Percentiles rank a stretch among this genome's conserved stretches.
phyloP scores from a whole-genome alignment of 2,329 filamentous ascomycete genomes.

The Colletotrichum paranaense region DNA sequence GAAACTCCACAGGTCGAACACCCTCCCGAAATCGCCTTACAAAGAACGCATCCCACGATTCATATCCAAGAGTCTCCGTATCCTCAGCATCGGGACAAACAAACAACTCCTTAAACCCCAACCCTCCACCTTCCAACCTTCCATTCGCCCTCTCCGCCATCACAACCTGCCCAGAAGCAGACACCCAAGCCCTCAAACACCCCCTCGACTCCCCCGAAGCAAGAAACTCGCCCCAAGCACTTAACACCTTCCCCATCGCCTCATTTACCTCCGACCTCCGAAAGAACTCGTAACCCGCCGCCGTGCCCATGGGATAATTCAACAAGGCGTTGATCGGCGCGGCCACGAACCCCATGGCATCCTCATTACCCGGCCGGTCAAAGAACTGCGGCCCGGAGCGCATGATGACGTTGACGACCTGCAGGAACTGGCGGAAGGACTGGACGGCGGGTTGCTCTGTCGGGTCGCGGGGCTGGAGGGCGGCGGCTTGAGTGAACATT shows the following conservation, averaged over 20 bases:
- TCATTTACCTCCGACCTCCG: constrained; percentile 62
- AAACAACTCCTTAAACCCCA: constrained; percentile 70
- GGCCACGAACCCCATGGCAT: constrained; percentile 57
- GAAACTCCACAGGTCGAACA: constrained; percentile 67
- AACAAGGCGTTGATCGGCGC: constrained; percentile 68
- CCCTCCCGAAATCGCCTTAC: constrained; percentile 65
- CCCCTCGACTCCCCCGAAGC: constrained; percentile 39
- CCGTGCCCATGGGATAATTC: constrained; percentile 69
- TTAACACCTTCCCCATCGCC: constrained; percentile 62
- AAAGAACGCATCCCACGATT: constrained; percentile 79
- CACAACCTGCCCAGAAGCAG: constrained; percentile 22
- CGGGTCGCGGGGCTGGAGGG: constrained; percentile 3
- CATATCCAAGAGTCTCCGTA: constrained; percentile 66
- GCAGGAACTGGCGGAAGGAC: constrained; percentile 11
- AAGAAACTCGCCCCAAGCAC: constrained; percentile 51
- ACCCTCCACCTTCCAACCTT: neutral
- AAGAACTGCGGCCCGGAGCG: constrained; percentile 9
- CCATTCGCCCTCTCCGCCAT: constrained; percentile 54
- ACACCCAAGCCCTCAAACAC: constrained; percentile 37
- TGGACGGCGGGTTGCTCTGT: constrained; percentile 4
- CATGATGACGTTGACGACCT: neutral
- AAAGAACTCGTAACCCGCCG: constrained; percentile 64
- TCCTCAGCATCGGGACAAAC: constrained; percentile 64
- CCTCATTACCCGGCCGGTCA: neutral
- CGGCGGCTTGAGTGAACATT: constrained; percentile 18